These are phyloP conservation scores for Vicia sativa DNA, from an alignment of 306 rosid genomes.

Conservation along the genomic window DNA sequence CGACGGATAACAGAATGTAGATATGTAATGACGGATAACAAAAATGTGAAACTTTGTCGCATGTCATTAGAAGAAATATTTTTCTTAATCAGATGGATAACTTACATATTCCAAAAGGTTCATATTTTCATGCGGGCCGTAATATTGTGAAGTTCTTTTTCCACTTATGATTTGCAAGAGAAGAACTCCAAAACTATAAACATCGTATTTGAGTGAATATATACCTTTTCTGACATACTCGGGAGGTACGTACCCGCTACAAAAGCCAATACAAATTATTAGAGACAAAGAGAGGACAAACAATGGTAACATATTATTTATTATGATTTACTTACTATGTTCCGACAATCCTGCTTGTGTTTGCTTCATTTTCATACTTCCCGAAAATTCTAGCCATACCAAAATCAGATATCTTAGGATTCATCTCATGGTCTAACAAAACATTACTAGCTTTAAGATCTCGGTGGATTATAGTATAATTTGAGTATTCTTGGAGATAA, in stretches of 20 bases:
- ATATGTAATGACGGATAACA: neutral
- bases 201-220: slow-evolving; percentile 60
- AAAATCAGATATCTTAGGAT: slow-evolving; percentile 67
- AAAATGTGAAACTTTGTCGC: neutral
- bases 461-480: slow-evolving; percentile 65
- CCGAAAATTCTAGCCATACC: slow-evolving; percentile 71
- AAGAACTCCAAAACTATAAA: slow-evolving; percentile 51
- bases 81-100: neutral
- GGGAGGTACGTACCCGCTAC: slow-evolving; percentile 68
- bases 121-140: slow-evolving; percentile 49
- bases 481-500: slow-evolving; percentile 80
- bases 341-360: slow-evolving; percentile 60
- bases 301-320: neutral
- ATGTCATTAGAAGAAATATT: neutral
- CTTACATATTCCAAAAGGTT: slow-evolving; percentile 65
- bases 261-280: slow-evolving; percentile 14
- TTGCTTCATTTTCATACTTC: slow-evolving; percentile 64
- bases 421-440: slow-evolving; percentile 56
- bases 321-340: slow-evolving; percentile 54
- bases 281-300: slow-evolving; percentile 14
- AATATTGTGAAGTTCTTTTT: slow-evolving; percentile 48
- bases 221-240: slow-evolving; percentile 60
- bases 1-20: neutral
- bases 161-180: slow-evolving; percentile 75
- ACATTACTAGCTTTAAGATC: slow-evolving; percentile 71